These are phyloP conservation scores for Dactylellina drechsleri DNA, from an alignment of 2,329 filamentous ascomycete genomes.

Conservation along the genomic window DNA sequence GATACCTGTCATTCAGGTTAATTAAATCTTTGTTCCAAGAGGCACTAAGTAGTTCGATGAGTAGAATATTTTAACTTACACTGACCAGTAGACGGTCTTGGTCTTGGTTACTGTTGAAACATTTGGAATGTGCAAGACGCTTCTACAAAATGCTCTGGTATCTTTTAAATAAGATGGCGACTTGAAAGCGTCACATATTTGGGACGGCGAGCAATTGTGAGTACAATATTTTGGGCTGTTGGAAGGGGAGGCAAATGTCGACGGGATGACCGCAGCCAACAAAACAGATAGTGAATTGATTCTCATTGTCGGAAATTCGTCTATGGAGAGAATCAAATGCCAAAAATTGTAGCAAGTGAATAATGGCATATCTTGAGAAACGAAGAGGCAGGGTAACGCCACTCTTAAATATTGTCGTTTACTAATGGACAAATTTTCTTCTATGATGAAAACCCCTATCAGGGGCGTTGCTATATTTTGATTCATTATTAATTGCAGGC, in stretches of 20 bases:
- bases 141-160: conserved; percentile 15
- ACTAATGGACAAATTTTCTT: too few relatives aligned
- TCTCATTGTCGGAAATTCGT: too few relatives aligned
- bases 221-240: conserved; percentile 16
- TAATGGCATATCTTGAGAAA: too few relatives aligned
- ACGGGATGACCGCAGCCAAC: background rate
- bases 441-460: too few relatives aligned
- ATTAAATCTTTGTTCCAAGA: background rate
- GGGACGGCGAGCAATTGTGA: conserved; percentile 14
- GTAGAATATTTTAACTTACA: conserved; percentile 7
- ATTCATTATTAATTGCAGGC: too few relatives aligned
- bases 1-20: background rate
- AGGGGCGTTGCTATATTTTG: too few relatives aligned
- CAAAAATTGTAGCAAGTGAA: too few relatives aligned
- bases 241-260: conserved; percentile 1
- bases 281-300: background rate
- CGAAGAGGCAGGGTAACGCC: too few relatives aligned
- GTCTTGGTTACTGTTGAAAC: conserved; percentile 6
- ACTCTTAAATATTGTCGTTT: too few relatives aligned
- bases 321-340: too few relatives aligned
- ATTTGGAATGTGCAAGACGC: conserved; percentile 6
- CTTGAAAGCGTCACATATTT: conserved; percentile 16
- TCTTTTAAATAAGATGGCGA: conserved; percentile 3
- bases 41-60: background rate
- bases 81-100: background rate